phyloP scores from a whole-genome alignment of 768 basidiomycete species.

The Collybiopsis confluens region DNA sequence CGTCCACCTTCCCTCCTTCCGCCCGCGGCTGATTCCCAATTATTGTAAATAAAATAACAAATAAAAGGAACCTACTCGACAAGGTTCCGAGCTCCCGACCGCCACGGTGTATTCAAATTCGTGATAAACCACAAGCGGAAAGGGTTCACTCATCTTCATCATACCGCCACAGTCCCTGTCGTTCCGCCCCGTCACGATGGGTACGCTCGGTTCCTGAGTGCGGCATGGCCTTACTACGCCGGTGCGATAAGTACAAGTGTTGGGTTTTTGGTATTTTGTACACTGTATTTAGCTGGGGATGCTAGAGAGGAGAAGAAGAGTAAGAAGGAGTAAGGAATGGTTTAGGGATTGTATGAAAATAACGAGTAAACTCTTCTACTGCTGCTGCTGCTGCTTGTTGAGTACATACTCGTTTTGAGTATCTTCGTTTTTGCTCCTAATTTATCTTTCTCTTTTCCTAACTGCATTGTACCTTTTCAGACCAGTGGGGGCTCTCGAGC shows the following conservation, averaged over 20 bases:
- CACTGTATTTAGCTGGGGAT: conserved; percentile 84
- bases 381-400: too few relatives aligned
- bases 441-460: too few relatives aligned
- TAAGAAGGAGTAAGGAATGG: conserved; percentile 1
- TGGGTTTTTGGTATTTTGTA: conserved; percentile 83
- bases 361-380: too few relatives aligned
- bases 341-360: too few relatives aligned
- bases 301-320: conserved; percentile 47
- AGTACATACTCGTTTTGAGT: too few relatives aligned
- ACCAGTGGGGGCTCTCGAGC: too few relatives aligned
- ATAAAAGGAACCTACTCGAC: conserved; percentile 50
- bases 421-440: too few relatives aligned
- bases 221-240: conserved; percentile 94
- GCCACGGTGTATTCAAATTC: conserved; percentile 98
- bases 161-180: conserved; percentile 75
- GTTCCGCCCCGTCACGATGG: conserved; percentile 94
- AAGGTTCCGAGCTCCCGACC: conserved; percentile 88
- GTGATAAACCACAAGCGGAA: conserved; percentile 86
- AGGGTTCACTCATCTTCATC: conserved; percentile 77
- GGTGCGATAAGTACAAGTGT: conserved; percentile 87
- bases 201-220: conserved; percentile 91
- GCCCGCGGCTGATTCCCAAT: background rate
- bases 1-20: background rate
- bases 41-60: too few relatives aligned
- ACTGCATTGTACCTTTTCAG: too few relatives aligned